phyloP scores from a whole-genome alignment of 192 early-diverging fungal genomes.

The Coemansia sp. region DNA sequence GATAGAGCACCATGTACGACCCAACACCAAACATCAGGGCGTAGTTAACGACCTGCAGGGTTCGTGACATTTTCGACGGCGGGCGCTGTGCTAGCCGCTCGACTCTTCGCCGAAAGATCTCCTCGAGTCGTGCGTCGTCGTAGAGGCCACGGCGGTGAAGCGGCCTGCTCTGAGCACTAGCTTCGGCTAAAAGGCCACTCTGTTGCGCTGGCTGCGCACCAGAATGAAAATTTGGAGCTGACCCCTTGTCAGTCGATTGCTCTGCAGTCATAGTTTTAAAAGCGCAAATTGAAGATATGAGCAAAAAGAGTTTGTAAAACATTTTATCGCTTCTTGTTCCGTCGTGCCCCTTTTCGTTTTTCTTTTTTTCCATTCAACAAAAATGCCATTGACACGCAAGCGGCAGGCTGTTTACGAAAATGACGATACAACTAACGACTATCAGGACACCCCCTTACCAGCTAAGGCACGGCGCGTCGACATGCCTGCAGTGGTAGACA shows the following conservation, averaged over 20 bases:
- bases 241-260: too few relatives aligned
- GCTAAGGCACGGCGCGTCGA: conserved; percentile 9
- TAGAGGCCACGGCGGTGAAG: conserved; percentile 39
- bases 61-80: conserved; percentile 38
- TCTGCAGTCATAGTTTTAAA: too few relatives aligned
- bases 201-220: too few relatives aligned
- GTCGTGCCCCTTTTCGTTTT: neutral
- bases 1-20: conserved; percentile 40
- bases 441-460: neutral
- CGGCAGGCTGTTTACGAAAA: conserved; percentile 1
- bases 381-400: conserved; percentile 4
- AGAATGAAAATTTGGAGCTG: too few relatives aligned
- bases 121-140: conserved; percentile 36
- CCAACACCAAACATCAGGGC: conserved; percentile 46
- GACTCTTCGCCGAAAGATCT: conserved; percentile 40
- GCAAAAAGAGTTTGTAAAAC: too few relatives aligned
- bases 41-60: conserved; percentile 42
- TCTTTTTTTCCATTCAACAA: neutral
- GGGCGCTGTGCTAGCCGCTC: conserved; percentile 34
- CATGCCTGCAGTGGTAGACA: neutral
- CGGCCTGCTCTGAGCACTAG: conserved; percentile 20
- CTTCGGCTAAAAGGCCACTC: too few relatives aligned
- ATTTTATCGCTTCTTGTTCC: neutral
- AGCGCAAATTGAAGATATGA: too few relatives aligned
- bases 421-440: neutral